Base-by-base conservation (phyloP, 139 green algal genomes). In the Coccomyxa sp. region DNA sequence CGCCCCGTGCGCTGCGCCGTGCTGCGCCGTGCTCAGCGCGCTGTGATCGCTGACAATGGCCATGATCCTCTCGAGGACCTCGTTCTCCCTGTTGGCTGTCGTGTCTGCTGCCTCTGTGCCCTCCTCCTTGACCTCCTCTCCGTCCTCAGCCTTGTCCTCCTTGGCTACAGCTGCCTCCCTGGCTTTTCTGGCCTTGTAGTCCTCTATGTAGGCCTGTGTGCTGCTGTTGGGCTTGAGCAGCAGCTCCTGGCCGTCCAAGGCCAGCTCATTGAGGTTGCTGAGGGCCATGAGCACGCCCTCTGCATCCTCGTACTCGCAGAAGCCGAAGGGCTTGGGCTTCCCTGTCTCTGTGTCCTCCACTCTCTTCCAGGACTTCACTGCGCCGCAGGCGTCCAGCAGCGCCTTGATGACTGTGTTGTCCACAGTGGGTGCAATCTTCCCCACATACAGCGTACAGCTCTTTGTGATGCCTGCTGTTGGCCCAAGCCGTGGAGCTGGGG, bases 251-350 rank as follows among this genome's bases (percentile, higher is more conserved):
- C 93, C 93, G 68, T 98, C 94, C 5, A 98, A 31, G 68, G 84
- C 81, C 8, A 94, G 78, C 55, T 87, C 89, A 68, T 92, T 87
- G 7, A 96, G 76, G 35, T 95, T 78, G 14, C 86, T 64, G 70
- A 97, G 78, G 7, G 93, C 89, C 8, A 89, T 76, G 36, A 94
- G 74, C 18, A 92, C 90, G 4, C 89, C 91, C 77, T 95, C 88
- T 0, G 87, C 85, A 39, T 93, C 85, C 68, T 91, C 88, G 81
- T 93, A 98, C 78, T 97, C 95, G 70, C 88, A 94, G 70, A 98
- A 98, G 31, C 94, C 94, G 88, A 98, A 98, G 12, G 91, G 92
- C 78, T 98, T 98, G 40, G 82, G 82, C 50, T 82, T 72, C 36
- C 89, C 84, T 0, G 83, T 97, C 7, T 90, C 87, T 1, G 93